A percentile compares a stretch with the other conserved stretches of the same genome.
Conservation (phyloP, 2,329 filamentous ascomycete species). For the Microthyrium microscopicum region DNA sequence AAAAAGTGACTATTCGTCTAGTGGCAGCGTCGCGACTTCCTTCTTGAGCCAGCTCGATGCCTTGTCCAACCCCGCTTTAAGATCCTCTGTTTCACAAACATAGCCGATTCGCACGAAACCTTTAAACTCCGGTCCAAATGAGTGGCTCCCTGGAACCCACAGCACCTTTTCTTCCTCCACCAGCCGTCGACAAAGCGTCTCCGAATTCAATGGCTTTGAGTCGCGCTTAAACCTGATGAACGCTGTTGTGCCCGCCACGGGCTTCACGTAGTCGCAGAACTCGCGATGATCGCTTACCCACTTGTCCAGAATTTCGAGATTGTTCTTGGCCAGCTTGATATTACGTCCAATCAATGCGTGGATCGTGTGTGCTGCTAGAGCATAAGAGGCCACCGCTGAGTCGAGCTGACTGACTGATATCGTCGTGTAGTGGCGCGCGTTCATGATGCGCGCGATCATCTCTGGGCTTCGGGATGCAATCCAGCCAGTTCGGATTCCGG, state of each 20-base stretch:
- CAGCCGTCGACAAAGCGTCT: conserved; percentile 52
- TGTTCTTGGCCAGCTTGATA: conserved; percentile 48
- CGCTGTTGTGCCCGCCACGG: conserved; percentile 63
- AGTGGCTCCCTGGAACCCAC: conserved; percentile 55
- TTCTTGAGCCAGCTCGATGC: conserved; percentile 38
- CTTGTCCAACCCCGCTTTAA: conserved; percentile 47
- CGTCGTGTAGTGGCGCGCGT: conserved; percentile 64
- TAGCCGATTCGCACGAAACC: conserved; percentile 68
- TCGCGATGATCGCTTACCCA: conserved; percentile 50
- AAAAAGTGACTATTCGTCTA: no score
- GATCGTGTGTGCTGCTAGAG: conserved; percentile 49
- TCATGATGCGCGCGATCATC: conserved; percentile 47
- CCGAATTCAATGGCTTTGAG: conserved; percentile 50
- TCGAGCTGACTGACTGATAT: conserved; percentile 75
- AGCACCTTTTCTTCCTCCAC: conserved; percentile 54
- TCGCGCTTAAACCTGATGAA: conserved; percentile 53
- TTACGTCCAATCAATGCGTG: conserved; percentile 46
- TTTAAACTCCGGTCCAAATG: conserved; percentile 58
- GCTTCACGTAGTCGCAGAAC: conserved; percentile 54
- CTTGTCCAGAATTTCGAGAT: conserved; percentile 46
- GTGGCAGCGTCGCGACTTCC: no score
- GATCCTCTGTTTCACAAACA: conserved; percentile 51
- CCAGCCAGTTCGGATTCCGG: conserved; percentile 73
- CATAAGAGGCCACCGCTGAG: conserved; percentile 61
- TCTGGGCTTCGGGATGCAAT: conserved; percentile 47